Evolutionary conservation across 2,329 filamentous ascomycete species (phyloP).

Genomic region (Mollisiaceae sp.): DNA sequence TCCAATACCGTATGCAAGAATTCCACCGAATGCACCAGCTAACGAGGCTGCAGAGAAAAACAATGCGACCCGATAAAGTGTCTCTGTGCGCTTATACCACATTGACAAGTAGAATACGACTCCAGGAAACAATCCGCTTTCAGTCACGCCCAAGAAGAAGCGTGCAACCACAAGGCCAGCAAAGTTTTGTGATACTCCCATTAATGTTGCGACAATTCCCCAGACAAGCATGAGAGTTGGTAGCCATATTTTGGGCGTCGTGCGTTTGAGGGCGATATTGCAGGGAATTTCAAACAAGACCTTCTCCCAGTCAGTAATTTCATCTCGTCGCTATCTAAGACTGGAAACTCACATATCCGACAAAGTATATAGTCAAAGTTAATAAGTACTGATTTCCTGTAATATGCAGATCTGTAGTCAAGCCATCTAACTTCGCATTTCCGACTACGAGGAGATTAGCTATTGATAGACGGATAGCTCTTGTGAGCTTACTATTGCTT

Average conservation of each 20-base stretch:
- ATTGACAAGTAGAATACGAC: conserved; percentile 56
- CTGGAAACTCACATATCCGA: conserved; percentile 52
- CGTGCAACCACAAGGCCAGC: conserved; percentile 57
- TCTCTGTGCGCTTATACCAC: conserved; percentile 59
- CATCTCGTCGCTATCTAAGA: no score
- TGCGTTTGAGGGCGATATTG: conserved; percentile 66
- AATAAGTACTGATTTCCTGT: conserved; percentile 68
- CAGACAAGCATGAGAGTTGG: conserved; percentile 61
- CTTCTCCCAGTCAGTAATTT: conserved; percentile 18
- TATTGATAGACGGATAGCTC: background rate
- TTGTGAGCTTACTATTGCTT: conserved; percentile 56
- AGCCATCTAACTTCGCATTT: conserved; percentile 62
- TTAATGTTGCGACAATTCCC: conserved; percentile 59
- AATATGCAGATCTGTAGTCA: conserved; percentile 57
- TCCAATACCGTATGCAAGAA: conserved; percentile 61
- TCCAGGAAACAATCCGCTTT: conserved; percentile 60
- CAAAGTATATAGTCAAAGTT: conserved; percentile 69
- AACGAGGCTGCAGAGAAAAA: conserved; percentile 61
- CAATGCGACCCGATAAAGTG: conserved; percentile 59
- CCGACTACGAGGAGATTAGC: conserved; percentile 52
- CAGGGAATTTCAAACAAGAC: conserved; percentile 65
- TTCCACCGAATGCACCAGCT: conserved; percentile 62
- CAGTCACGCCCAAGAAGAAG: conserved; percentile 61
- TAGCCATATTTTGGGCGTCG: conserved; percentile 61
- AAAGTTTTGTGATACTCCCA: conserved; percentile 55